phyloP scores from a whole-genome alignment of 345 rosid species.

The Arabis alpina region DNA sequence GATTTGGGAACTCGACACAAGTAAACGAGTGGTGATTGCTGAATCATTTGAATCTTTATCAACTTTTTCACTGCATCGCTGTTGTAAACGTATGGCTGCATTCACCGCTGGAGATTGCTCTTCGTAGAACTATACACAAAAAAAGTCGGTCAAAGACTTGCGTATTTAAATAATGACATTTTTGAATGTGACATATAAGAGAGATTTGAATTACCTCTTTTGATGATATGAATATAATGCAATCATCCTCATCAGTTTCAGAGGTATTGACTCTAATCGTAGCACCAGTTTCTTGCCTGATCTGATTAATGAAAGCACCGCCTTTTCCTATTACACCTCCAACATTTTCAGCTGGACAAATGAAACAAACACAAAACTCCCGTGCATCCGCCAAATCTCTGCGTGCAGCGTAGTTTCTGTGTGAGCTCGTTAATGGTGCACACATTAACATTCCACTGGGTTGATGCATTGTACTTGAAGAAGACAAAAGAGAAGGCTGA shows the following conservation, averaged over 20 bases:
- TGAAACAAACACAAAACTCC: slow-evolving; percentile 69
- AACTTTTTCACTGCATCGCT: slow-evolving; percentile 72
- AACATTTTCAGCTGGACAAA: slow-evolving; percentile 66
- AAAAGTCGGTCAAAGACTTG: not conserved
- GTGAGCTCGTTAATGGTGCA: slow-evolving; percentile 55
- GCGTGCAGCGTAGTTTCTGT: slow-evolving; percentile 56
- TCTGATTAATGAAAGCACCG: slow-evolving; percentile 68
- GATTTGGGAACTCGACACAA: slow-evolving; percentile 69
- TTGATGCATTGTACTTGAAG: slow-evolving; percentile 50
- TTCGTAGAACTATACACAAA: slow-evolving; percentile 54
- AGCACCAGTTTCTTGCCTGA: slow-evolving; percentile 76
- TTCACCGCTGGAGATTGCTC: slow-evolving; percentile 69
- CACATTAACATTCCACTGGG: slow-evolving; percentile 55
- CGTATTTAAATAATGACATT: not conserved
- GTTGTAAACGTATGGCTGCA: slow-evolving; percentile 73
- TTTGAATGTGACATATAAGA: not conserved
- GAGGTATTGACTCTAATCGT: slow-evolving; percentile 71
- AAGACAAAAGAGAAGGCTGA: slow-evolving; percentile 60
- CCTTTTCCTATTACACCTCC: slow-evolving; percentile 82
- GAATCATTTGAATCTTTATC: slow-evolving; percentile 66
- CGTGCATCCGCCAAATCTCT: slow-evolving; percentile 59
- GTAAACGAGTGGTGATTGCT: slow-evolving; percentile 64
- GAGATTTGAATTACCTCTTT: slow-evolving; percentile 56
- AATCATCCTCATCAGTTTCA: slow-evolving; percentile 62
- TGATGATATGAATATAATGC: slow-evolving; percentile 64